Evolutionary conservation across 1,139 yeast genomes (phyloP).

Genomic region (Geotrichum klebahnii): DNA sequence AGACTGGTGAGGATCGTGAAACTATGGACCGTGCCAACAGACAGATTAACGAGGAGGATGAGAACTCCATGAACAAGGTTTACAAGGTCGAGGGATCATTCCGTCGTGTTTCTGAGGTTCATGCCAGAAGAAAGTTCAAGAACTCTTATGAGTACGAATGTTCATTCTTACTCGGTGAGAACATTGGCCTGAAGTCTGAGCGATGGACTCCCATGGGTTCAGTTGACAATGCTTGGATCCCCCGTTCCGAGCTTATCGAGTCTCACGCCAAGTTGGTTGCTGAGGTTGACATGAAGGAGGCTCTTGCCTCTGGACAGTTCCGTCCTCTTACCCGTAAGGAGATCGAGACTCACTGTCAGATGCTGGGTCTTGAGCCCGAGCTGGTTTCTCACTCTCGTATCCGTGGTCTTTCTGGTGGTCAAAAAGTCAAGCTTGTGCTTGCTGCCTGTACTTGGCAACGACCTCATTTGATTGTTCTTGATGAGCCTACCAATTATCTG

Average conservation of each 20-base stretch:
- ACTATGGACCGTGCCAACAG: constrained; percentile 99
- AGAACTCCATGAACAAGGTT: constrained; percentile 97
- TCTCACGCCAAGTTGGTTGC: constrained; percentile 98
- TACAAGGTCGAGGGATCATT: constrained; percentile 98
- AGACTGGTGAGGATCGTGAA: constrained; percentile 99
- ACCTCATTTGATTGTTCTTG: constrained; percentile 98
- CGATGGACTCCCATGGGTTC: constrained; percentile 99
- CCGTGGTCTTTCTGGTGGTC: constrained; percentile 99
- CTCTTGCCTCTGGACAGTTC: constrained; percentile 99
- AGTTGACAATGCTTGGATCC: constrained; percentile 99
- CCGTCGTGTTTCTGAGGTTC: constrained; percentile 94
- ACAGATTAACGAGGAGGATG: constrained; percentile 95
- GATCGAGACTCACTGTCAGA: constrained; percentile 96
- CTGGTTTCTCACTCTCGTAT: constrained; percentile 99
- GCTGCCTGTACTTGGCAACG: constrained; percentile 99
- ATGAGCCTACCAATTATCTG: constrained; percentile 93
- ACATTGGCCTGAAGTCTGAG: constrained; percentile 97
- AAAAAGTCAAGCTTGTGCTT: constrained; percentile 97
- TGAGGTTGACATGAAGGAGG: constrained; percentile 99
- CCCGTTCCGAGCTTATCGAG: constrained; percentile 99
- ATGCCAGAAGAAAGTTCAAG: constrained; percentile 99
- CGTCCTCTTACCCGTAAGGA: constrained; percentile 99
- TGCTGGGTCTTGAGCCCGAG: constrained; percentile 98
- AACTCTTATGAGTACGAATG: constrained; percentile 99
- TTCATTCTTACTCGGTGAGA: constrained; percentile 95